phyloP scores from a whole-genome alignment of 805 yeast species.

The Ogataea ganodermae region DNA sequence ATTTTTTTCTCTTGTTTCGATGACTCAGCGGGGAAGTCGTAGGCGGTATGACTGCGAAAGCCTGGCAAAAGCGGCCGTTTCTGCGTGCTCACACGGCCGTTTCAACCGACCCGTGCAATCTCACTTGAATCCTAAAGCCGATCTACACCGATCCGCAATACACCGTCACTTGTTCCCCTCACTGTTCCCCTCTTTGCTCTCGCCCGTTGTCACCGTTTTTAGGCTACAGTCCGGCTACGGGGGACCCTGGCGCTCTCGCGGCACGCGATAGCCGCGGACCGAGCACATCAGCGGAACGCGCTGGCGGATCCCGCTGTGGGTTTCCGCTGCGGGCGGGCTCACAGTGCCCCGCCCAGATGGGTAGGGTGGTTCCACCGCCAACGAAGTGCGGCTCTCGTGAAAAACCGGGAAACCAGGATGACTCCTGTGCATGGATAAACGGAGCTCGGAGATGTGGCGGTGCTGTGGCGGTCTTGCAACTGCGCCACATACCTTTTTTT shows the following conservation, averaged over 20 bases:
- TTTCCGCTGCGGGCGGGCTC: not conserved
- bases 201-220: constrained; percentile 9
- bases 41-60: too few relatives aligned
- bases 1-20: not conserved
- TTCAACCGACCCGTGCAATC: too few relatives aligned
- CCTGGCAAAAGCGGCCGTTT: too few relatives aligned
- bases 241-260: not conserved
- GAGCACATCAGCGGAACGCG: not conserved
- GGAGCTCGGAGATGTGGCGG: constrained; percentile 1
- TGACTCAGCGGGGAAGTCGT: constrained; percentile 1
- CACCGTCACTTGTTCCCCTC: not conserved
- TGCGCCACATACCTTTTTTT: not conserved
- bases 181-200: constrained; percentile 7
- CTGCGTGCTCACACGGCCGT: too few relatives aligned
- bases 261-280: constrained; percentile 2
- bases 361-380: constrained; percentile 1
- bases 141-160: not conserved
- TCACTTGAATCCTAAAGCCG: not conserved
- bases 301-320: not conserved
- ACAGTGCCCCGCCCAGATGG: constrained; percentile 3
- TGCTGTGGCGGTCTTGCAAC: not conserved
- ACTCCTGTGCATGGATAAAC: constrained; percentile 8
- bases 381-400: constrained; percentile 2
- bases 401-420: constrained; percentile 9
- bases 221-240: constrained; percentile 3